Evolutionary conservation across 2,329 filamentous ascomycete genomes (phyloP).

Genomic region (Pseudophaeomoniella oleicola): DNA sequence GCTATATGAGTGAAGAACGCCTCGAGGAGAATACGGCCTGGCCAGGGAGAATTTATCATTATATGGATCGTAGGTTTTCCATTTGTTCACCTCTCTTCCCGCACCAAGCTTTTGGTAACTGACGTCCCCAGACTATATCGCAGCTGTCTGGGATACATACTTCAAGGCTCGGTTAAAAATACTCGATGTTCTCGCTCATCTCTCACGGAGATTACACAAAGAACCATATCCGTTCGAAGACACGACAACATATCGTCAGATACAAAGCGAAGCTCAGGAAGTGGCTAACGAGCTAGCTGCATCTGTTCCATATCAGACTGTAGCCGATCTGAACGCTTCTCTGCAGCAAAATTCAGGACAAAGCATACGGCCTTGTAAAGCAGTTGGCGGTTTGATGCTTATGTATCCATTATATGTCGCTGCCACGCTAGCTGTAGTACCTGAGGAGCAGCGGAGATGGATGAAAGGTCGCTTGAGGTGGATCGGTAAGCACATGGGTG

Average conservation of each 20-base stretch:
- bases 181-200: too few species aligned
- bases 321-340: constrained; percentile 8
- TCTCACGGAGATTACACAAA: too few species aligned
- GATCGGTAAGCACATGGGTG: constrained; percentile 14
- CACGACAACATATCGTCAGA: too few species aligned
- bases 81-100: too few species aligned
- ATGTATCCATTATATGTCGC: constrained; percentile 13
- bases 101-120: too few species aligned
- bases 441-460: constrained; percentile 6
- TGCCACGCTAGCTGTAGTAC: constrained; percentile 7
- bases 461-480: constrained; percentile 11
- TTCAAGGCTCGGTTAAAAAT: constrained; percentile 5
- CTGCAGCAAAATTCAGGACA: constrained; percentile 3
- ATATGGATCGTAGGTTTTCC: too few species aligned
- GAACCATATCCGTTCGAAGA: too few species aligned
- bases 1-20: too few species aligned
- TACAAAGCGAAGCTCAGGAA: constrained; percentile 1
- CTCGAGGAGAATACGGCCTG: too few species aligned
- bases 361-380: constrained; percentile 5
- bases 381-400: constrained; percentile 13
- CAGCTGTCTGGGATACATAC: constrained; percentile 8
- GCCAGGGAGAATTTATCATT: too few species aligned
- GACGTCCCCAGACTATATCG: constrained; percentile 4
- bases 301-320: constrained; percentile 6
- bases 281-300: constrained; percentile 2